Conservation (phyloP, 768 basidiomycete species). For the Leccinum incarnatum region DNA sequence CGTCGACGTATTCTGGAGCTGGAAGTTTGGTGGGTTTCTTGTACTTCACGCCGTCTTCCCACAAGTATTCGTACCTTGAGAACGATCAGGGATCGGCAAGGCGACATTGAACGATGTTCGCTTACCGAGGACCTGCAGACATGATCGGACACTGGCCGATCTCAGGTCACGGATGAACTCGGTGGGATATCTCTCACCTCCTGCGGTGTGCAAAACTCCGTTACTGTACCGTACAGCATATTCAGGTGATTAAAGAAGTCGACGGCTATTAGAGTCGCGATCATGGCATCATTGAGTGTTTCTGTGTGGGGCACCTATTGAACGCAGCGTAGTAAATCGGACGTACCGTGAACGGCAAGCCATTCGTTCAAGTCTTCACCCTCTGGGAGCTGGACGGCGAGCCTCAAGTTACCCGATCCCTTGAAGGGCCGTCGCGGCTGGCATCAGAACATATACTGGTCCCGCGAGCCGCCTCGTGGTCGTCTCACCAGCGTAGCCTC, state of each 20-base stretch:
- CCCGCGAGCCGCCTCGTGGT: neutral
- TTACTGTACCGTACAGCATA: constrained; percentile 98
- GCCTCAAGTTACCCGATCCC: constrained; percentile 94
- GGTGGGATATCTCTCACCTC: constrained; percentile 45
- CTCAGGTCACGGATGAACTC: constrained; percentile 7
- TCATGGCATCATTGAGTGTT: constrained; percentile 1
- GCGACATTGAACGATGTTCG: neutral
- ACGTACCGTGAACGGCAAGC: constrained; percentile 97
- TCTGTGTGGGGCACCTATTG: neutral
- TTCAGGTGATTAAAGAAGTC: constrained; percentile 99
- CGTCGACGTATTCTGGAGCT: constrained; percentile 95
- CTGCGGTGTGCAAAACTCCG: constrained; percentile 94
- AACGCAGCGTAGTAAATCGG: neutral
- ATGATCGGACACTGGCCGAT: constrained; percentile 80
- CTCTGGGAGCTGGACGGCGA: constrained; percentile 92
- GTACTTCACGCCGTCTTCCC: constrained; percentile 88
- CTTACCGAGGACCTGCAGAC: constrained; percentile 91
- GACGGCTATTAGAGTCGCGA: constrained; percentile 59
- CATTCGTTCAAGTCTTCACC: constrained; percentile 98
- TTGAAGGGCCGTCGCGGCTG: constrained; percentile 28
- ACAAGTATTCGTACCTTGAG: constrained; percentile 88
- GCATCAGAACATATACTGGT: constrained; percentile 13
- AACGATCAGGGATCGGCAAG: constrained; percentile 5
- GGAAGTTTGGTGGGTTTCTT: constrained; percentile 91
- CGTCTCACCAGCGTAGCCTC: constrained; percentile 81